Evolutionary conservation across 257 asterid species (phyloP).

Genomic region (Salvia miltiorrhiza): DNA sequence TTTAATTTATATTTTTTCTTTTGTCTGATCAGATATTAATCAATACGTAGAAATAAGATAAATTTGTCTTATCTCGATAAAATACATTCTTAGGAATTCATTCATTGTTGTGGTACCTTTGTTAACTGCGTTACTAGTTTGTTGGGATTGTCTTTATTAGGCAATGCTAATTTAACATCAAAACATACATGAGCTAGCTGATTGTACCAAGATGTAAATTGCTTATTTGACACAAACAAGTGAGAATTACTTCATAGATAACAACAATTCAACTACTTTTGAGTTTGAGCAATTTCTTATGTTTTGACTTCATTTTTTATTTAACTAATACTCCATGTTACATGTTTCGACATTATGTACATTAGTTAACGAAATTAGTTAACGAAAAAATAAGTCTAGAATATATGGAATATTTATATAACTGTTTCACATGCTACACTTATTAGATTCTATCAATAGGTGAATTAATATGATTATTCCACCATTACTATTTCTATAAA

Average conservation of each 20-base stretch:
- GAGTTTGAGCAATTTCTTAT: background rate
- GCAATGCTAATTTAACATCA: background rate
- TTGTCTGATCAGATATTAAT: background rate
- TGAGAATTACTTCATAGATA: background rate
- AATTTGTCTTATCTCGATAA: background rate
- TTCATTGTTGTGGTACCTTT: background rate
- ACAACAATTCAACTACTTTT: background rate
- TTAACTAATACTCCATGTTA: background rate
- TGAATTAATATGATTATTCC: background rate
- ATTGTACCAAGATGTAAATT: background rate
- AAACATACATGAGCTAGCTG: too few species aligned
- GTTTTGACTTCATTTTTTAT: background rate
- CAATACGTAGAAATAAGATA: background rate
- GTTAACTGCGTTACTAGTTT: background rate
- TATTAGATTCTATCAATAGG: background rate
- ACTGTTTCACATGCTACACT: background rate
- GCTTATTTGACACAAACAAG: background rate
- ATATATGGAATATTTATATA: too few species aligned
- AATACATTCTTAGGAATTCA: background rate
- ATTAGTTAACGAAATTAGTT: background rate
- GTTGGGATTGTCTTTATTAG: background rate
- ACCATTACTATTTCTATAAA: background rate
- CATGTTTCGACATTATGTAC: background rate
- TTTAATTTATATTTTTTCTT: too few species aligned
- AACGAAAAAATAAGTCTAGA: too few species aligned